These are phyloP conservation scores for Circinella umbellata DNA, from an alignment of 371 early-diverging fungal species.

Conservation along the genomic window DNA sequence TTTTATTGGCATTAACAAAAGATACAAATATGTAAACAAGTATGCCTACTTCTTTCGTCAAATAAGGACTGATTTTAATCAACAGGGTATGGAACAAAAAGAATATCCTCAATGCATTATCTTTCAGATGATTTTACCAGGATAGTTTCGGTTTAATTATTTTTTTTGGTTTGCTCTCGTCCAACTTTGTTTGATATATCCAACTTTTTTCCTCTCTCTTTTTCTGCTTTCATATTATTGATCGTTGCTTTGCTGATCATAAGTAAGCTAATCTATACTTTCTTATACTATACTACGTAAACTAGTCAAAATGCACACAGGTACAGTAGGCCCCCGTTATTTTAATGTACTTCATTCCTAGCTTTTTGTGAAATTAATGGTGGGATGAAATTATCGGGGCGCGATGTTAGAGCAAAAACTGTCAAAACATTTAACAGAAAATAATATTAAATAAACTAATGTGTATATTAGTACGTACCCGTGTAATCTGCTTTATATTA, in stretches of 20 bases:
- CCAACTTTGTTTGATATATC: background rate
- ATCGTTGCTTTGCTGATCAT: background rate
- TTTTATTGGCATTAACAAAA: conserved; percentile 1
- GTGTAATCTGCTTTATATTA: too few relatives aligned
- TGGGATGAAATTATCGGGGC: too few relatives aligned
- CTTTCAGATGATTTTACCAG: background rate
- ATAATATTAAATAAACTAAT: too few relatives aligned
- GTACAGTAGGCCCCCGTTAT: too few relatives aligned
- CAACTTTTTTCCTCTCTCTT: background rate
- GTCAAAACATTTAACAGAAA: too few relatives aligned
- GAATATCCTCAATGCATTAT: background rate
- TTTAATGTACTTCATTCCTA: too few relatives aligned
- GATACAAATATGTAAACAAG: background rate
- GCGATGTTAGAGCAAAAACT: too few relatives aligned
- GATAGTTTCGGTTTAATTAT: background rate
- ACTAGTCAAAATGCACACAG: background rate
- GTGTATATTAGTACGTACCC: too few relatives aligned
- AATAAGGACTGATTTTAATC: too few relatives aligned
- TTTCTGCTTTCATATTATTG: background rate
- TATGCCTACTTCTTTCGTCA: background rate
- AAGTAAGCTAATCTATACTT: background rate
- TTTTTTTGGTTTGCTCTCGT: background rate
- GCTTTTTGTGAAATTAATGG: too few relatives aligned
- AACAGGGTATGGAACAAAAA: background rate
- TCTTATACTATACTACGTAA: background rate